Conservation (phyloP, 2,329 filamentous ascomycete species). For the Ascochyta pisi region DNA sequence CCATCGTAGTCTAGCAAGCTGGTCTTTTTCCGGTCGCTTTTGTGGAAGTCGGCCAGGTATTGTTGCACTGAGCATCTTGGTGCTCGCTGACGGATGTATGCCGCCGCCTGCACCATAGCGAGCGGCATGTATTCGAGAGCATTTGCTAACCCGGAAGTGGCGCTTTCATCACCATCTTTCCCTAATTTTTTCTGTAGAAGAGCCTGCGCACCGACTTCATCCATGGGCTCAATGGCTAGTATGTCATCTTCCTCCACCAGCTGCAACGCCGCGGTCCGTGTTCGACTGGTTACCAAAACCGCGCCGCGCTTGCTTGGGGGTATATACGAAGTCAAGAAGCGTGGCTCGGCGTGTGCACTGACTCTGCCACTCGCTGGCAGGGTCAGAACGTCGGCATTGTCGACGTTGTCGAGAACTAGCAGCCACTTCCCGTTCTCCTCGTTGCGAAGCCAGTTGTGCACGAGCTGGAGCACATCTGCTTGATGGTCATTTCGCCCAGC, state of each 20-base stretch:
- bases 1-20: slow-evolving; percentile 28
- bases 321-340: slow-evolving; percentile 5
- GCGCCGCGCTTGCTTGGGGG: slow-evolving; percentile 17
- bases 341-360: background rate
- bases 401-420: slow-evolving; percentile 29
- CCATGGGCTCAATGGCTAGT: slow-evolving; percentile 19
- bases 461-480: slow-evolving; percentile 21
- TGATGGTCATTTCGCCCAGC: slow-evolving; percentile 17
- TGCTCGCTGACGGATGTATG: slow-evolving; percentile 38
- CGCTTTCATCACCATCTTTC: background rate
- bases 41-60: slow-evolving; percentile 52
- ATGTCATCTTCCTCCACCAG: slow-evolving; percentile 19
- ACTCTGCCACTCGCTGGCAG: no score
- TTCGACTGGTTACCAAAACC: slow-evolving; percentile 21
- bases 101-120: slow-evolving; percentile 44
- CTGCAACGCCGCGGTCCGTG: slow-evolving; percentile 7
- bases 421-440: slow-evolving; percentile 19
- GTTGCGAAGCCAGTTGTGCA: slow-evolving; percentile 14
- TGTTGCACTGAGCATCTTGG: slow-evolving; percentile 18
- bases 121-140: slow-evolving; percentile 46
- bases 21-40: slow-evolving; percentile 41
- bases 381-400: slow-evolving; percentile 19
- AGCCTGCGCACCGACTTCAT: slow-evolving; percentile 5
- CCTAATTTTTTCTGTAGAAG: slow-evolving; percentile 18
- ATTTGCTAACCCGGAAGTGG: slow-evolving; percentile 14